Evolutionary conservation across 1,284 basidiomycete species (phyloP).

Genomic region (Apiotrichum sp.): DNA sequence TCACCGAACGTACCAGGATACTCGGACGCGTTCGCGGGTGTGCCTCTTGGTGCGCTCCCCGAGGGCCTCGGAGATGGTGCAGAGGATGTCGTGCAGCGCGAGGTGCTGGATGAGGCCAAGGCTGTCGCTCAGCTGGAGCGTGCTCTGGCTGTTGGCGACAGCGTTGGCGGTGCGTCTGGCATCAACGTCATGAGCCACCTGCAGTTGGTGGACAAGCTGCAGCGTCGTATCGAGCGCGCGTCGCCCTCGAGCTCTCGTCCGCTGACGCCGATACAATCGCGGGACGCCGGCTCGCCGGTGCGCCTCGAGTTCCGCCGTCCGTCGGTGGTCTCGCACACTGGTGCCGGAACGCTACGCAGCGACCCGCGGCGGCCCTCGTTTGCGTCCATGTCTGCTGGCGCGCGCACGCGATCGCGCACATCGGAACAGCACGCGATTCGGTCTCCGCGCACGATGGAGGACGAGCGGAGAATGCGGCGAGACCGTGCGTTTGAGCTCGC

Average conservation of each 20-base stretch:
- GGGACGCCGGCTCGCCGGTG: not conserved
- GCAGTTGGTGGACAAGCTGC: not conserved
- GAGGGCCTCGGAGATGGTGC: constrained; percentile 7
- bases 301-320: not conserved
- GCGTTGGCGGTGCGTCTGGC: not conserved
- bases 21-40: constrained; percentile 12
- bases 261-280: not conserved
- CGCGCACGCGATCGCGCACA: not conserved
- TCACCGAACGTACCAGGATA: not conserved
- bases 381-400: too few relatives aligned
- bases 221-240: not conserved
- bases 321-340: not conserved
- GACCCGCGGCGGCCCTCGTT: not conserved
- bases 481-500: constrained; percentile 13
- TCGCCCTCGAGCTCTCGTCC: not conserved
- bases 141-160: too few relatives aligned
- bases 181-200: not conserved
- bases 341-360: not conserved
- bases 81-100: constrained; percentile 11
- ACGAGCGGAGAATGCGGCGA: constrained; percentile 4
- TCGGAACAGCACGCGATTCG: not conserved
- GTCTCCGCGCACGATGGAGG: not conserved
- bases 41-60: constrained; percentile 10
- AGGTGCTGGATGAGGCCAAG: not conserved
- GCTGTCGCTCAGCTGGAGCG: not conserved